Percentiles rank a stretch among this genome's conserved stretches.
Evolutionary conservation across 1,284 basidiomycete genomes (phyloP).

Genomic region (Amylostereum areolatum): DNA sequence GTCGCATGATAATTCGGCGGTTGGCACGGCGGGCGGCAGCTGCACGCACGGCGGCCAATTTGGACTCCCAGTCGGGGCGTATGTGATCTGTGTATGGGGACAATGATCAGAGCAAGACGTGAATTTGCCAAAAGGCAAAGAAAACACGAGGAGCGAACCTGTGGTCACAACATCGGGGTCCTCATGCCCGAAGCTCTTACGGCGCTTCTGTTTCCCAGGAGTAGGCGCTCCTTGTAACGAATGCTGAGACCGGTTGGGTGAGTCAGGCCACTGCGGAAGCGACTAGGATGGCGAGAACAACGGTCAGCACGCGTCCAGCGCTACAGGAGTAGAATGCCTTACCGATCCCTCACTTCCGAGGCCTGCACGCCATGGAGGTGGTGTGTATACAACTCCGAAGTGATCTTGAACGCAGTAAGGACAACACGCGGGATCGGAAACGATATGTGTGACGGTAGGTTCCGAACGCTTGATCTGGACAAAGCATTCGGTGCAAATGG

Average conservation of each 20-base stretch:
- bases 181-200: slow-evolving; percentile 72
- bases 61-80: slow-evolving; percentile 92
- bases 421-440: slow-evolving; percentile 91
- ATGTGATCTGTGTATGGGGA: slow-evolving; percentile 65
- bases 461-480: slow-evolving; percentile 97
- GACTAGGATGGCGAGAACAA: slow-evolving; percentile 15
- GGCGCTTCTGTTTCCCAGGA: slow-evolving; percentile 62
- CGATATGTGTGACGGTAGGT: slow-evolving; percentile 87
- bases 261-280: slow-evolving; percentile 44
- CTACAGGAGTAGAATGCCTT: background rate
- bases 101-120: slow-evolving; percentile 8
- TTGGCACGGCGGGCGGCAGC: slow-evolving; percentile 88
- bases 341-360: slow-evolving; percentile 67
- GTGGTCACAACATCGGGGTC: slow-evolving; percentile 87
- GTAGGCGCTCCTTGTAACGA: slow-evolving; percentile 28
- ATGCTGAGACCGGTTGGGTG: slow-evolving; percentile 34
- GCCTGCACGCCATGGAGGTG: slow-evolving; percentile 75
- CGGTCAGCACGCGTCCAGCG: too few relatives aligned
- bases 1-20: slow-evolving; percentile 95
- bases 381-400: slow-evolving; percentile 90
- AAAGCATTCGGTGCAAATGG: slow-evolving; percentile 98
- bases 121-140: slow-evolving; percentile 6
- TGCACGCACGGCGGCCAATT: slow-evolving; percentile 84
- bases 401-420: slow-evolving; percentile 97
- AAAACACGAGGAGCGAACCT: slow-evolving; percentile 40